A percentile compares a stretch with the other conserved stretches of the same genome.
Conservation (phyloP, 148 eudicot genomes). For the Beta vulgaris region DNA sequence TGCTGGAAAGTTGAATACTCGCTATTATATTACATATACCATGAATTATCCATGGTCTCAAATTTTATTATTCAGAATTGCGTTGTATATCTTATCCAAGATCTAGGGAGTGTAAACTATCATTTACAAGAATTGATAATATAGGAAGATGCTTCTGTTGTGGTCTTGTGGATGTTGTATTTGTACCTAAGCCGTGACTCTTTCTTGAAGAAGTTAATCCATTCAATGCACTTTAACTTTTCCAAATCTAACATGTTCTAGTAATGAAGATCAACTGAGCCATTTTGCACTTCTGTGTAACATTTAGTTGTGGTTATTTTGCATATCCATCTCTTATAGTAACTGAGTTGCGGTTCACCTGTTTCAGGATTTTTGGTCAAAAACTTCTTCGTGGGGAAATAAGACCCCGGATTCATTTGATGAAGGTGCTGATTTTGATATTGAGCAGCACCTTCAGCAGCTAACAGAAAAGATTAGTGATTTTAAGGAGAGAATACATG, state of each 20-base stretch:
- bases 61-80: neutral
- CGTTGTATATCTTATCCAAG: neutral
- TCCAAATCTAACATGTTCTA: neutral
- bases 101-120: neutral
- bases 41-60: neutral
- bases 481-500: conserved; percentile 45
- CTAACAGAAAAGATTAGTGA: conserved; percentile 40
- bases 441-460: conserved; percentile 45
- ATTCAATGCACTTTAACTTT: neutral
- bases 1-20: neutral
- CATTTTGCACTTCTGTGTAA: neutral
- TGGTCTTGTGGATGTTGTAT: neutral
- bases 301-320: neutral
- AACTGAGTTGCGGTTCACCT: conserved; percentile 1
- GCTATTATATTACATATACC: neutral
- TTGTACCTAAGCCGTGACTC: neutral
- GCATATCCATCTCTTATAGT: neutral
- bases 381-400: conserved; percentile 30
- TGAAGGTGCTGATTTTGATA: conserved; percentile 31
- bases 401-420: conserved; percentile 32
- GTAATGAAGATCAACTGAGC: neutral
- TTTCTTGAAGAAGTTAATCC: neutral
- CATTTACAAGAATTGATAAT: neutral
- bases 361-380: conserved; percentile 42
- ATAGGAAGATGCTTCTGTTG: neutral